Percentiles rank a stretch among this genome's conserved stretches.
Conservation (phyloP, 768 basidiomycete genomes). For the Pisolithus microcarpus region DNA sequence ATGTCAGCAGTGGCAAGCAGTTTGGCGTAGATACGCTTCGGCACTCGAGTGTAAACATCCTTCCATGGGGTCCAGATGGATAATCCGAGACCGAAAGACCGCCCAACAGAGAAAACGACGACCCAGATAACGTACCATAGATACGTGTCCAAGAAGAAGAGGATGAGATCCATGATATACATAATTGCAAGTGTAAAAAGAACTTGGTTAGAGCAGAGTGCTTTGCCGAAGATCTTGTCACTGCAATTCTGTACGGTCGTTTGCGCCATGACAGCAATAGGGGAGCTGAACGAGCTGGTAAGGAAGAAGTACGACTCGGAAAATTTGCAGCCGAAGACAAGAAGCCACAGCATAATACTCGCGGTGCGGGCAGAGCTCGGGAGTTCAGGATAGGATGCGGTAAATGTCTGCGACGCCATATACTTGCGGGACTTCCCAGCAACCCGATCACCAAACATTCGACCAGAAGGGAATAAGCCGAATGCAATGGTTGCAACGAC, state of each 20-base stretch:
- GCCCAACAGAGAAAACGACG: constrained; percentile 85
- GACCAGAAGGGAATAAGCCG: constrained; percentile 85
- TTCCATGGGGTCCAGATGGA: constrained; percentile 99
- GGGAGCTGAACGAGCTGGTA: constrained; percentile 92
- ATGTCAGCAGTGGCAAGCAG: constrained; percentile 91
- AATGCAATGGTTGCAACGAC: constrained; percentile 78
- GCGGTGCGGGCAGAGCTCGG: constrained; percentile 66
- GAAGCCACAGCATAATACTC: constrained; percentile 81
- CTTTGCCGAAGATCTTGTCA: constrained; percentile 75
- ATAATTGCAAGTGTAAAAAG: constrained; percentile 94
- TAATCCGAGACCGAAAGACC: constrained; percentile 87
- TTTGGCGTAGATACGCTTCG: constrained; percentile 98
- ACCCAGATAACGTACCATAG: constrained; percentile 99
- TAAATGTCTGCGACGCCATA: constrained; percentile 98
- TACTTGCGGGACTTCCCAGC: constrained; percentile 97
- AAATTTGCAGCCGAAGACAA: constrained; percentile 96
- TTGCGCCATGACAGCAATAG: constrained; percentile 93
- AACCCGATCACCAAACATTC: constrained; percentile 98
- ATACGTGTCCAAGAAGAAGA: constrained; percentile 99
- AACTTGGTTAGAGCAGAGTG: constrained; percentile 86
- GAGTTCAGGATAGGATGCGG: constrained; percentile 89
- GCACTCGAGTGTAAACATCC: constrained; percentile 91
- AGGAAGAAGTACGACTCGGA: constrained; percentile 97
- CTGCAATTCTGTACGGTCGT: constrained; percentile 88
- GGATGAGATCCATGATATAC: constrained; percentile 96